Evolutionary conservation across 257 asterid species (phyloP).

Genomic region (Plectranthus barbatus): DNA sequence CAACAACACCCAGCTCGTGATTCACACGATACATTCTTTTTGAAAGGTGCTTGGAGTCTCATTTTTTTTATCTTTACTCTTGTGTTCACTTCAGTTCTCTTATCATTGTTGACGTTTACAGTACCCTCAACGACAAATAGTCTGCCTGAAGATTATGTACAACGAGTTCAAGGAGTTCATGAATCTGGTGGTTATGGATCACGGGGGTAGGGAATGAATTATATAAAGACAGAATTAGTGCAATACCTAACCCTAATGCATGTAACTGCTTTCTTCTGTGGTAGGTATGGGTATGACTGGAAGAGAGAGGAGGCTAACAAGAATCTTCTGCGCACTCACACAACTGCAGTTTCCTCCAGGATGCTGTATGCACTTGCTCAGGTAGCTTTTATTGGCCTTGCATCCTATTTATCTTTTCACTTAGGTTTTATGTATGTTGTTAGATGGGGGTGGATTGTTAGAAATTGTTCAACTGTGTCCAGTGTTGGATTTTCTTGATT

Average conservation of each 20-base stretch:
- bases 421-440: neutral
- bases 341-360: slow-evolving; percentile 97
- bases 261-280: neutral
- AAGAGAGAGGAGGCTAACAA: slow-evolving; percentile 94
- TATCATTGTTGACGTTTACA: slow-evolving; percentile 21
- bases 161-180: slow-evolving; percentile 74
- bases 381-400: slow-evolving; percentile 32
- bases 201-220: slow-evolving; percentile 57
- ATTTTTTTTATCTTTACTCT: neutral
- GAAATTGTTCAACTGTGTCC: neutral
- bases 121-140: slow-evolving; percentile 77
- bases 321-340: slow-evolving; percentile 95
- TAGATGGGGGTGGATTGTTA: neutral
- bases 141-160: slow-evolving; percentile 92
- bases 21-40: slow-evolving; percentile 95
- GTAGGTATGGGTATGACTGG: slow-evolving; percentile 88
- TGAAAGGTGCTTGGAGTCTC: slow-evolving; percentile 49
- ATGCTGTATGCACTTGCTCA: slow-evolving; percentile 87
- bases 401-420: neutral
- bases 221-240: neutral
- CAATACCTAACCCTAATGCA: slow-evolving; percentile 5
- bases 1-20: slow-evolving; percentile 99
- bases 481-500: neutral
- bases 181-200: slow-evolving; percentile 94
- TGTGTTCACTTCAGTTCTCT: slow-evolving; percentile 7